Conservation (phyloP, 371 early-diverging fungal genomes). For the Mucor velutinosus region DNA sequence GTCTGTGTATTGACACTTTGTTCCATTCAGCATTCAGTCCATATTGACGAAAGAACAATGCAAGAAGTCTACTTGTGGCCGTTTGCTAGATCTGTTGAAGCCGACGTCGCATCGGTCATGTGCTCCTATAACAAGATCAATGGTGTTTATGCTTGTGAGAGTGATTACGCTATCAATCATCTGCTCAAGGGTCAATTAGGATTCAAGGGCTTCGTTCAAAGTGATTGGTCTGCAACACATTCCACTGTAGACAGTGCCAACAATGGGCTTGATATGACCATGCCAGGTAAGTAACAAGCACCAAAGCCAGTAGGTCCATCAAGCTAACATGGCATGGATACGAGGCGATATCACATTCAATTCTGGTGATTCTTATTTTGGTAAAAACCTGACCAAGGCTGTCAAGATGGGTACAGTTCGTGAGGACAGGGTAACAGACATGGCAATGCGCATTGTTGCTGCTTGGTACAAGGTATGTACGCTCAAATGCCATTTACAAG, state of each 20-base stretch:
- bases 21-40: conserved; percentile 26
- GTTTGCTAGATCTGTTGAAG: conserved; percentile 54
- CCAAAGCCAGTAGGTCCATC: too few species aligned
- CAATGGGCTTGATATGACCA: conserved; percentile 60
- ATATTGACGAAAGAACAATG: conserved; percentile 56
- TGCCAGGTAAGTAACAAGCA: conserved; percentile 45
- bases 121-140: conserved; percentile 61
- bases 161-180: conserved; percentile 39
- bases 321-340: background rate
- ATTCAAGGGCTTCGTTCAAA: conserved; percentile 46
- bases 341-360: conserved; percentile 35
- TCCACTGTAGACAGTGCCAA: conserved; percentile 42
- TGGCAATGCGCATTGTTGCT: conserved; percentile 60
- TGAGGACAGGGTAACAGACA: conserved; percentile 51
- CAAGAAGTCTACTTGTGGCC: conserved; percentile 64
- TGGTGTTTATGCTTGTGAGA: conserved; percentile 54
- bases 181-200: conserved; percentile 51
- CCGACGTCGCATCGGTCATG: conserved; percentile 60
- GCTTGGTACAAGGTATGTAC: conserved; percentile 51
- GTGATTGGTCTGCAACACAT: conserved; percentile 45
- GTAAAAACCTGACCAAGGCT: conserved; percentile 37
- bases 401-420: conserved; percentile 33
- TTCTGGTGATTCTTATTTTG: conserved; percentile 40
- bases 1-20: background rate
- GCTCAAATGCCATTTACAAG: too few species aligned